A percentile compares a stretch with the other conserved stretches of the same genome.
phyloP scores from a whole-genome alignment of 1,284 basidiomycete genomes.

The Trametes versicolor region DNA sequence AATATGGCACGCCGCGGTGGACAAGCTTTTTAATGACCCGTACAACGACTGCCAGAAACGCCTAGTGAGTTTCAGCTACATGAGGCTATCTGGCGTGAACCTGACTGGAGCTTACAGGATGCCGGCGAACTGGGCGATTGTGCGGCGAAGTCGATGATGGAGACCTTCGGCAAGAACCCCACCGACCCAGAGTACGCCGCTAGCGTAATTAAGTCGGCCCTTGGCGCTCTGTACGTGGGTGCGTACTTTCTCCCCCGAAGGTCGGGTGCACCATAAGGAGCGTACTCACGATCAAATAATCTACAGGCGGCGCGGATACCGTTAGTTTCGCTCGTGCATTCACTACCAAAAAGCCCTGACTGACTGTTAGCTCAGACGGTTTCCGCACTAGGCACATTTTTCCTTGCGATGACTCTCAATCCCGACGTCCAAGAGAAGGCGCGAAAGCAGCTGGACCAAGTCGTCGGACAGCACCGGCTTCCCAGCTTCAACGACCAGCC shows the following conservation, averaged over 20 bases:
- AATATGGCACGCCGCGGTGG: conserved; percentile 24
- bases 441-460: conserved; percentile 45
- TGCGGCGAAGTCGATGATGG: conserved; percentile 24
- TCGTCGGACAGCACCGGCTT: conserved; percentile 43
- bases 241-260: neutral
- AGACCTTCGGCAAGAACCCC: conserved; percentile 15
- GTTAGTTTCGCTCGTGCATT: conserved; percentile 9
- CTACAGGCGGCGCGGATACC: conserved; percentile 35
- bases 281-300: neutral
- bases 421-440: conserved; percentile 46
- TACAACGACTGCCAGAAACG: conserved; percentile 29
- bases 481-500: conserved; percentile 46
- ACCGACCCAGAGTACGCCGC: conserved; percentile 19
- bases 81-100: neutral
- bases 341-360: neutral
- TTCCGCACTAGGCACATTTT: conserved; percentile 35
- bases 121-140: conserved; percentile 19
- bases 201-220: conserved; percentile 23
- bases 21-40: conserved; percentile 33
- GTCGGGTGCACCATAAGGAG: neutral
- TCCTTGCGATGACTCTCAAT: conserved; percentile 44
- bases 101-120: conserved; percentile 1
- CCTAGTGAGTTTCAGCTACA: conserved; percentile 21
- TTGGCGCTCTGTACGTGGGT: conserved; percentile 32
- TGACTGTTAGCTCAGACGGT: conserved; percentile 30